phyloP scores from a whole-genome alignment of 768 basidiomycete genomes.

The Trametes cubensis region DNA sequence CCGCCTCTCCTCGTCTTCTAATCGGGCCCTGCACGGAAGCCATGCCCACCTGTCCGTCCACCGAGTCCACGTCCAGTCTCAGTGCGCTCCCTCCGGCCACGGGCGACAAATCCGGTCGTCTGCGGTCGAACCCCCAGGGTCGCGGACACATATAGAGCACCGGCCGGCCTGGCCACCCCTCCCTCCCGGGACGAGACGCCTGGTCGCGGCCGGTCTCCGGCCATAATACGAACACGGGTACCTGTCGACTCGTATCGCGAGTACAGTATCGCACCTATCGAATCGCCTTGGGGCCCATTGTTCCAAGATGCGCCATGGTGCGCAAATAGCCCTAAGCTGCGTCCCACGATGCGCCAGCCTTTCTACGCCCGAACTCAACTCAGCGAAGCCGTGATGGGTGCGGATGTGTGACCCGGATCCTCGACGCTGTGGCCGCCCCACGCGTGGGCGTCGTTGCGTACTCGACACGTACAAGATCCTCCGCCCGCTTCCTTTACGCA shows the following conservation, averaged over 20 bases:
- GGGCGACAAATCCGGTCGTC: background rate
- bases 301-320: background rate
- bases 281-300: too few species aligned
- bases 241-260: background rate
- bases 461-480: constrained; percentile 15
- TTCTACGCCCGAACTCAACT: constrained; percentile 13
- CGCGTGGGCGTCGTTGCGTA: constrained; percentile 1
- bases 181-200: background rate
- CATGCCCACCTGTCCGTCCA: background rate
- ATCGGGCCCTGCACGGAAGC: constrained; percentile 1
- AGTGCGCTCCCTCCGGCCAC: background rate
- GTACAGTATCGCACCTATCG: too few species aligned
- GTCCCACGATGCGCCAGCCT: constrained; percentile 1
- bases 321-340: background rate
- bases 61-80: background rate
- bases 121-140: background rate
- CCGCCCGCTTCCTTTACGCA: background rate
- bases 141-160: background rate
- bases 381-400: constrained; percentile 18
- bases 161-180: background rate
- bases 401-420: constrained; percentile 12
- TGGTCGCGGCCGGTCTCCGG: background rate
- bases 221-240: background rate
- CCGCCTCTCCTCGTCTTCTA: background rate
- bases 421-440: background rate